A percentile compares a stretch with the other conserved stretches of the same genome.
Evolutionary conservation across 192 early-diverging fungal species (phyloP).

Genomic region (Backusella mclennaniae): DNA sequence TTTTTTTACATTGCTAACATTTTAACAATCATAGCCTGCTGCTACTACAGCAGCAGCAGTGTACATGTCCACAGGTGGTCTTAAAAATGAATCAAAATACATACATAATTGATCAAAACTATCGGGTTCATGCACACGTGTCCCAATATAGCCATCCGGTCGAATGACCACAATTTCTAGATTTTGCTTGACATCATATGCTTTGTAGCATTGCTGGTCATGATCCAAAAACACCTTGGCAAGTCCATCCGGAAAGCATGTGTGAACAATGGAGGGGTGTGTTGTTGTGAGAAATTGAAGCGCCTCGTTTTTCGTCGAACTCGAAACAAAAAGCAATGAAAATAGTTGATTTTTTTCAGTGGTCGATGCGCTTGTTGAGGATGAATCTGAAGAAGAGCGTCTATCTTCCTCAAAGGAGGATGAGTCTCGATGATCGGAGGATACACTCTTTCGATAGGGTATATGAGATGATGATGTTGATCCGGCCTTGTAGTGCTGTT

Average conservation of each 20-base stretch:
- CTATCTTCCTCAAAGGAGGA: neutral
- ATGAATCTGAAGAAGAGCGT: neutral
- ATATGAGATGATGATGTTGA: neutral
- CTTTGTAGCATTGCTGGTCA: slow-evolving; percentile 17
- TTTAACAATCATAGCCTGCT: slow-evolving; percentile 16
- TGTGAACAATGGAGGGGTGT: neutral
- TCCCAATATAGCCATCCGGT: slow-evolving; percentile 31
- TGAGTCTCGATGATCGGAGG: neutral
- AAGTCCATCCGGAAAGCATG: slow-evolving; percentile 15
- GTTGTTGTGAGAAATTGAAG: slow-evolving; percentile 6
- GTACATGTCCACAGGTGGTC: slow-evolving; percentile 20
- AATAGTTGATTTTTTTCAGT: neutral
- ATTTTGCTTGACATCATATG: neutral
- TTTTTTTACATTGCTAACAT: neutral
- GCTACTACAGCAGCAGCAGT: slow-evolving; percentile 27
- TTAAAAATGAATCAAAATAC: slow-evolving; percentile 27
- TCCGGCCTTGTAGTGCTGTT: neutral
- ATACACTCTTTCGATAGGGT: neutral
- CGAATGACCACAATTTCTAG: slow-evolving; percentile 17
- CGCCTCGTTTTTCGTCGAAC: slow-evolving; percentile 4
- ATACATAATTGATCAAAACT: slow-evolving; percentile 7
- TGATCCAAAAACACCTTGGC: slow-evolving; percentile 27
- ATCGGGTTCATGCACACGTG: slow-evolving; percentile 12
- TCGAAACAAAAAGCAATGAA: slow-evolving; percentile 13
- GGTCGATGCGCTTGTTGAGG: neutral